Conservation (phyloP, 257 asterid species). For the Parsonsia alboflavescens region DNA sequence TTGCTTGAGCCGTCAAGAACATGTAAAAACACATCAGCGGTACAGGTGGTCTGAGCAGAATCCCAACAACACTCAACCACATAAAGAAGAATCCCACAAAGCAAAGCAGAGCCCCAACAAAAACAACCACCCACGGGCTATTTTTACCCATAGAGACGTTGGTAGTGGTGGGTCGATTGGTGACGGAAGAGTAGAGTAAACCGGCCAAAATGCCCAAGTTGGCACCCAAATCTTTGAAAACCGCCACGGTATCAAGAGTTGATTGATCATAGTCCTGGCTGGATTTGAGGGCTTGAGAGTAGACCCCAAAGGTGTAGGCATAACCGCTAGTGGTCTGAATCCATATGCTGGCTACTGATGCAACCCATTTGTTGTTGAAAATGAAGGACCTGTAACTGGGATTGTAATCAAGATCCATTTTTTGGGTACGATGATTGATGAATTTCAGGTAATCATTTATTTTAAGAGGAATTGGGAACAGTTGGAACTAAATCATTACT, state of each 20-base stretch:
- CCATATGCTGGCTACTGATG: constrained; percentile 38
- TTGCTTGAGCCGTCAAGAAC: constrained; percentile 79
- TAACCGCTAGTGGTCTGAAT: constrained; percentile 38
- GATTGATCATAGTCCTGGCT: constrained; percentile 56
- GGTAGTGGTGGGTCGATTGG: not conserved
- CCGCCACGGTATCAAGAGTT: constrained; percentile 68
- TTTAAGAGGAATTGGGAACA: not conserved
- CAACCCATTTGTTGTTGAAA: constrained; percentile 31
- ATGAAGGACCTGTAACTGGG: constrained; percentile 26
- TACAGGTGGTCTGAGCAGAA: constrained; percentile 54
- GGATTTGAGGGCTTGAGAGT: constrained; percentile 30
- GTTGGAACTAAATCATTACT: not conserved
- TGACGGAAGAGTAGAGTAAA: constrained; percentile 52
- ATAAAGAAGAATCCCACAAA: constrained; percentile 78
- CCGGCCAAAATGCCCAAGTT: constrained; percentile 78
- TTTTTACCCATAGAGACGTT: constrained; percentile 11
- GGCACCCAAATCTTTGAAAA: constrained; percentile 85
- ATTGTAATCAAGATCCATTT: constrained; percentile 39
- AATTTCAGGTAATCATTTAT: not conserved
- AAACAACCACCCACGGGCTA: constrained; percentile 70
- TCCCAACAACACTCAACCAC: constrained; percentile 79
- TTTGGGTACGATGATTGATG: not conserved
- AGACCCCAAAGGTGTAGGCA: constrained; percentile 34
- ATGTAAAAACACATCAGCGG: constrained; percentile 60
- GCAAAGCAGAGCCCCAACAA: constrained; percentile 62